Evolutionary conservation across 441 rosid species (phyloP), one percentile per base, ranked within the genome.

Genomic region (Bruguiera hainesii): DNA sequence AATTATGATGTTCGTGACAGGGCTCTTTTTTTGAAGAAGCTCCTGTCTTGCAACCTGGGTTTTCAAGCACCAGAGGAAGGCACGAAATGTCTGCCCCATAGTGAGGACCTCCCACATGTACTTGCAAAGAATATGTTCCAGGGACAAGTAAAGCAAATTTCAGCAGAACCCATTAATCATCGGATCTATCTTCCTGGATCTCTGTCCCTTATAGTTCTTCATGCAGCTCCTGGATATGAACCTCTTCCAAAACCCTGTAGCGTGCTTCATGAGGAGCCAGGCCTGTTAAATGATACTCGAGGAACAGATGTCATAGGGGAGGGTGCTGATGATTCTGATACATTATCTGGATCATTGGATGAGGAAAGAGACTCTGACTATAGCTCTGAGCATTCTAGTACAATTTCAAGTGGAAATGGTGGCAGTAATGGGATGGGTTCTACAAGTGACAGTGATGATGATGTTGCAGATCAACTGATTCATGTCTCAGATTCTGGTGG

Each of bases 171-270:
- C n/a, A 56, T 77, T 50, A 82, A 78, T 63, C 67, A 79, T 71
- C 93, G 97, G 23, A 82, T 87, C 77, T 92, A 90, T 83, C 98
- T 95, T 64, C 99, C 98, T 71, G 98, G 98, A 66, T 90, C 98
- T 66, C 93, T 95, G 70, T 95, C 99, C 3, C 98, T 90, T 76
- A 87, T 95, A 63, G 99, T 95, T 74, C 89, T 89, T 76, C 99
- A 95, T 84, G 97, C 98, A 26, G 99, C 99, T 70, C 99, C 99
- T 10, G 97, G 96, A 53, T 95, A 95, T 75, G 98, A 92, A 80
- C 89, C 99, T 78, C 97, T 95, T 76, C 98, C 99, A 56, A 92
- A 90, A 80, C 96, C 99, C 58, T 82, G 96, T 69, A 86, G 84
- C 76, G 66, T 83, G 59, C 81, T 74, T 33, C 64, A 71, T 71